phyloP scores from a whole-genome alignment of 192 early-diverging fungal genomes.

The Umbelopsis sp. region DNA sequence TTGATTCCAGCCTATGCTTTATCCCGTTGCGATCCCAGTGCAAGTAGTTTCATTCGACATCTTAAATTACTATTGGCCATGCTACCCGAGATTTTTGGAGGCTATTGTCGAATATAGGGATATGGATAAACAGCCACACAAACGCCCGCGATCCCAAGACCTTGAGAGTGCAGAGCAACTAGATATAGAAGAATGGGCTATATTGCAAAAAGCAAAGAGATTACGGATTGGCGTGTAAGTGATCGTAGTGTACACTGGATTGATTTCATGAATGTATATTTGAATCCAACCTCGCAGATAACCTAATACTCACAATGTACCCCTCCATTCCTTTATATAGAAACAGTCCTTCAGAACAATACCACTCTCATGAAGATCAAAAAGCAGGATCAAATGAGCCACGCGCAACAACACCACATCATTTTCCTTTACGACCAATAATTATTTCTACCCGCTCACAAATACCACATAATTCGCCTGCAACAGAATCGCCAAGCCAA shows the following conservation, averaged over 20 bases:
- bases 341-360: neutral
- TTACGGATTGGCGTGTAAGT: slow-evolving; percentile 6
- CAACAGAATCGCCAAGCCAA: neutral
- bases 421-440: neutral
- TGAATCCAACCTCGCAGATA: neutral
- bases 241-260: too few relatives aligned
- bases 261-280: neutral
- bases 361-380: neutral
- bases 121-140: slow-evolving; percentile 8
- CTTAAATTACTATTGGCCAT: neutral
- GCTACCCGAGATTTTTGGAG: neutral
- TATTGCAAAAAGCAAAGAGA: slow-evolving; percentile 10
- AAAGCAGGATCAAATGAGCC: neutral
- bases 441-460: slow-evolving; percentile 2
- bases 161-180: neutral
- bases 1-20: neutral
- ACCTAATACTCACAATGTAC: too few relatives aligned
- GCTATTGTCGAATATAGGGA: slow-evolving; percentile 2
- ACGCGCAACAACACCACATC: neutral
- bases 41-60: neutral
- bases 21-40: neutral
- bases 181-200: neutral
- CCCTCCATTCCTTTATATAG: too few relatives aligned
- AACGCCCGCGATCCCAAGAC: slow-evolving; percentile 9
- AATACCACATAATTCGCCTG: neutral